phyloP scores from a whole-genome alignment of 192 early-diverging fungal genomes.

The Oehlia diaphana region DNA sequence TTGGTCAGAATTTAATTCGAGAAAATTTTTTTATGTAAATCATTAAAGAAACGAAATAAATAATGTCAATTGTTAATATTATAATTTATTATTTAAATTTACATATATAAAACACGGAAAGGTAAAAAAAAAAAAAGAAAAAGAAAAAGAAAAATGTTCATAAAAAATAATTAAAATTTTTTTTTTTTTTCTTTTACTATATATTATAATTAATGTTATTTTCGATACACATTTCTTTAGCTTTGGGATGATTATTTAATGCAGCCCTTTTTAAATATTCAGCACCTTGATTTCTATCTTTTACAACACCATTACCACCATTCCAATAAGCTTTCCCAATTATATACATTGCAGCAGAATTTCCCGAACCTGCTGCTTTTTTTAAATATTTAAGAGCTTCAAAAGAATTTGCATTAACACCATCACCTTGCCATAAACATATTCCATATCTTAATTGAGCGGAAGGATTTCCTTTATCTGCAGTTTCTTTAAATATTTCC shows the following conservation, averaged over 20 bases:
- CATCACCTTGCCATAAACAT: constrained; percentile 15
- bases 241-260: constrained; percentile 8
- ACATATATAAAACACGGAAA: too few relatives aligned
- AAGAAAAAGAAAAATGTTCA: background rate
- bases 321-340: constrained; percentile 12
- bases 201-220: background rate
- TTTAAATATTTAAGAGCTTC: constrained; percentile 19
- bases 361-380: background rate
- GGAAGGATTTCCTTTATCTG: constrained; percentile 10
- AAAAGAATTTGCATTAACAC: background rate
- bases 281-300: background rate
- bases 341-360: constrained; percentile 18
- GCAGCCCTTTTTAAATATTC: constrained; percentile 21
- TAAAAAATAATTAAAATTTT: too few relatives aligned
- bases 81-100: too few relatives aligned
- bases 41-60: too few relatives aligned
- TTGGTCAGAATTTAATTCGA: too few relatives aligned
- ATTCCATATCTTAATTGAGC: constrained; percentile 22
- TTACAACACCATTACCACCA: background rate
- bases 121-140: too few relatives aligned
- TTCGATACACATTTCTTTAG: constrained; percentile 12
- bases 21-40: too few relatives aligned
- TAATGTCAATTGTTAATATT: too few relatives aligned
- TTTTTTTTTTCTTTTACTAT: too few relatives aligned
- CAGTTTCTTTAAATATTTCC: constrained; percentile 13